These are phyloP conservation scores for Euphorbia neoarborescens DNA, from an alignment of 441 rosid genomes.

Conservation along the genomic window DNA sequence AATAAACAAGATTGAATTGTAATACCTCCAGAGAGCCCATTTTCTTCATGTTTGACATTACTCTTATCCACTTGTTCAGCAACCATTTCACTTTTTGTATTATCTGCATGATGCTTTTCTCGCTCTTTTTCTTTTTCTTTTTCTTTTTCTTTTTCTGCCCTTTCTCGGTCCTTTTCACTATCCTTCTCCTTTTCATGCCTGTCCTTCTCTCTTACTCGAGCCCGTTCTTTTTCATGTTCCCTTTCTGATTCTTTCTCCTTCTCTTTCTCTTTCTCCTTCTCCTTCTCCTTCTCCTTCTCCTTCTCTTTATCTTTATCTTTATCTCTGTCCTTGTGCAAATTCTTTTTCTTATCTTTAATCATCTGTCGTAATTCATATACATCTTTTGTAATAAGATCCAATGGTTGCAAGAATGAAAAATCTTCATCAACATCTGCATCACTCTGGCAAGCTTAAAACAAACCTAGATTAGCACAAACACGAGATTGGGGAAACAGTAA, in stretches of 20 bases:
- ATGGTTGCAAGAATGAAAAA: constrained; percentile 89
- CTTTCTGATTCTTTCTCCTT: constrained; percentile 37
- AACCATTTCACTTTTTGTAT: constrained; percentile 39
- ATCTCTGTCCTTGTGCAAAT: constrained; percentile 49
- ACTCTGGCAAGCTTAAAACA: constrained; percentile 46
- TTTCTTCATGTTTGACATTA: constrained; percentile 42
- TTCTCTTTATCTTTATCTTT: constrained; percentile 48
- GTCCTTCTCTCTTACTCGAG: constrained; percentile 47
- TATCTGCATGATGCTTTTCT: constrained; percentile 55
- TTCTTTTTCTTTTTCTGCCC: constrained; percentile 45
- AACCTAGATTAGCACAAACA: constrained; percentile 28
- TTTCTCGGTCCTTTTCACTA: constrained; percentile 35
- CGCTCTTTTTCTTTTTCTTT: constrained; percentile 47
- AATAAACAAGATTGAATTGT: neutral
- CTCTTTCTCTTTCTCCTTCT: constrained; percentile 43
- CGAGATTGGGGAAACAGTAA: constrained; percentile 10
- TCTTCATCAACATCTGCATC: constrained; percentile 85
- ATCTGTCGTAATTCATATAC: constrained; percentile 65
- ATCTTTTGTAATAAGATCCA: constrained; percentile 93
- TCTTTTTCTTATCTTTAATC: constrained; percentile 70
- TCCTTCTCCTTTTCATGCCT: constrained; percentile 37
- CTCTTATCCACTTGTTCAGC: constrained; percentile 48
- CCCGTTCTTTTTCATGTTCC: constrained; percentile 40
- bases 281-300: constrained; percentile 54
- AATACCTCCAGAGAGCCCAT: constrained; percentile 52